Percentiles rank a stretch among this genome's conserved stretches.
Conservation (phyloP, 768 basidiomycete genomes). For the Lepiota brunneoincarnata region DNA sequence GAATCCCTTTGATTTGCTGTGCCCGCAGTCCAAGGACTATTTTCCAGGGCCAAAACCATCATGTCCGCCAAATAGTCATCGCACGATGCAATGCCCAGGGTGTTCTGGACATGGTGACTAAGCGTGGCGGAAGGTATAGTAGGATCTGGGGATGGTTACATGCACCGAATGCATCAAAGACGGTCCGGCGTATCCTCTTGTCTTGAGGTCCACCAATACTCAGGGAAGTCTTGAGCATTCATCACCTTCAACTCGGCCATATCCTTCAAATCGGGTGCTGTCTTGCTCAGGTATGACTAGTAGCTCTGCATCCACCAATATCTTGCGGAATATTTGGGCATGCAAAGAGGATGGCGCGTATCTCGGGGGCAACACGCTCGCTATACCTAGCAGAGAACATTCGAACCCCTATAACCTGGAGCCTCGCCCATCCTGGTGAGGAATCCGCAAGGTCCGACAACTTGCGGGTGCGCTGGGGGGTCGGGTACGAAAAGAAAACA, state of each 20-base stretch:
- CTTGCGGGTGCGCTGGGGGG: background rate
- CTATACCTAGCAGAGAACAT: background rate
- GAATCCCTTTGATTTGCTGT: too few species aligned
- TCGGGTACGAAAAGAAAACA: background rate
- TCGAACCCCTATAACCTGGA: slow-evolving; percentile 1
- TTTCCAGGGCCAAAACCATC: too few species aligned
- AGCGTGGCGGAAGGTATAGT: too few species aligned
- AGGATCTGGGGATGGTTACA: too few species aligned
- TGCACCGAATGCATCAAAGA: background rate
- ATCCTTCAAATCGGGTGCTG: background rate
- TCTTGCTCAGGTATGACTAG: background rate
- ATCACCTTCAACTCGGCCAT: background rate
- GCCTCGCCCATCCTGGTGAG: background rate
- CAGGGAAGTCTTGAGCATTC: background rate
- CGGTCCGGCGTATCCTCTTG: background rate
- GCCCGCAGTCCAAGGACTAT: too few species aligned
- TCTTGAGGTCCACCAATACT: slow-evolving; percentile 8
- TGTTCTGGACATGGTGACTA: too few species aligned
- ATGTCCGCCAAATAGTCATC: too few species aligned
- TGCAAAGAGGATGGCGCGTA: background rate
- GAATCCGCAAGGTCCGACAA: background rate
- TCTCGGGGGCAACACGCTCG: background rate
- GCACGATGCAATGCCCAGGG: too few species aligned
- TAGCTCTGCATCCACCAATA: background rate
- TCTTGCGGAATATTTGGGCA: background rate